A percentile compares a stretch with the other conserved stretches of the same genome.
Evolutionary conservation across 1,284 basidiomycete genomes (phyloP).

Genomic region (Ustilago hordei): DNA sequence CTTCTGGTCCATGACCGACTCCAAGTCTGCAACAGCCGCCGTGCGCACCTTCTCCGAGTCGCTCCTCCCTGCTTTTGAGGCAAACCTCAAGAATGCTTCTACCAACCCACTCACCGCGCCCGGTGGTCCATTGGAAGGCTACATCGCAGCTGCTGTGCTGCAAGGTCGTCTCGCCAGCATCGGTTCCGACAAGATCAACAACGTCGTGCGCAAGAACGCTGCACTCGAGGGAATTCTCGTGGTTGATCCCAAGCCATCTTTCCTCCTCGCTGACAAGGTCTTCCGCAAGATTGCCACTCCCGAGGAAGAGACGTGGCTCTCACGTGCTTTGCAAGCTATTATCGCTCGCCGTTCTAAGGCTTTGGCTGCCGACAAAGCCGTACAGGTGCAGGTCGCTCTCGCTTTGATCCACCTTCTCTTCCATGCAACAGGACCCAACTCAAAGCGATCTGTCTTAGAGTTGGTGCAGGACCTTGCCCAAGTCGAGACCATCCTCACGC

Average conservation of each 20-base stretch:
- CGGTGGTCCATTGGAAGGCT: constrained; percentile 63
- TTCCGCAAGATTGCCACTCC: constrained; percentile 56
- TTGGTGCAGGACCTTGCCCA: constrained; percentile 31
- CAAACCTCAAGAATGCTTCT: constrained; percentile 57
- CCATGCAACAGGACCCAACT: constrained; percentile 36
- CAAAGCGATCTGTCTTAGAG: constrained; percentile 31
- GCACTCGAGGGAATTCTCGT: constrained; percentile 48
- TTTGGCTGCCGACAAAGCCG: constrained; percentile 40
- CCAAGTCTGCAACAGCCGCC: constrained; percentile 22
- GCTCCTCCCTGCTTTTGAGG: constrained; percentile 59
- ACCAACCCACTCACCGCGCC: constrained; percentile 60
- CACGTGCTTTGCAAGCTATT: constrained; percentile 45
- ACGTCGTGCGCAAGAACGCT: constrained; percentile 38
- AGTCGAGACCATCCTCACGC: constrained; percentile 39
- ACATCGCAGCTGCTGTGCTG: constrained; percentile 56
- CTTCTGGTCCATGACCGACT: constrained; percentile 39
- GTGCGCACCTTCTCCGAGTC: constrained; percentile 53
- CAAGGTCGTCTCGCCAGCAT: constrained; percentile 41
- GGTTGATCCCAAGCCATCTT: constrained; percentile 61
- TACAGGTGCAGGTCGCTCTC: constrained; percentile 33
- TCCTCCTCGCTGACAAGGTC: constrained; percentile 66
- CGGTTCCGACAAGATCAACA: constrained; percentile 47
- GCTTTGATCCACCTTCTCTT: constrained; percentile 53
- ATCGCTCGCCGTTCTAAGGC: constrained; percentile 19
- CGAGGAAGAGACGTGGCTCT: constrained; percentile 59